Conservation (phyloP, 805 yeast species). For the Lipomyces anomalus region DNA sequence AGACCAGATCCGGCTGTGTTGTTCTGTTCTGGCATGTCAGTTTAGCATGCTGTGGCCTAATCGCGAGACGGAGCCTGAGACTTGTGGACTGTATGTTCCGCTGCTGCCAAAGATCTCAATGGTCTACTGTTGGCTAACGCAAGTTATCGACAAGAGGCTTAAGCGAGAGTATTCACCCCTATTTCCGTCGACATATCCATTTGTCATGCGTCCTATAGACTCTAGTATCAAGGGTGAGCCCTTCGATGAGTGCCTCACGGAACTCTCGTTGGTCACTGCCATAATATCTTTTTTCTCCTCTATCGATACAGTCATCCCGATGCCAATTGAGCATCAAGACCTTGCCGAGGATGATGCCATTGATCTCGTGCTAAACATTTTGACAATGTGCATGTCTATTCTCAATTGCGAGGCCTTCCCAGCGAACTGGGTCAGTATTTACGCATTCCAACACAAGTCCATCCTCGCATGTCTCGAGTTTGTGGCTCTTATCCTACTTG, state of each 20-base stretch:
- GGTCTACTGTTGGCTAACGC: slow-evolving; percentile 27
- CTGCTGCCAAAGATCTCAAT: slow-evolving; percentile 30
- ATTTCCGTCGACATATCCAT: slow-evolving; percentile 66
- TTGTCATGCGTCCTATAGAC: slow-evolving; percentile 57
- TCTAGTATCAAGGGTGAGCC: slow-evolving; percentile 64
- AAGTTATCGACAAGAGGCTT: slow-evolving; percentile 28
- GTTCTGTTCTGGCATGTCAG: slow-evolving; percentile 30
- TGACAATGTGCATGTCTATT: slow-evolving; percentile 29
- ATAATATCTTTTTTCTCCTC: slow-evolving; percentile 27
- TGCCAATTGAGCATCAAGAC: slow-evolving; percentile 18
- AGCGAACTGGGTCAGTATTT: slow-evolving; percentile 65
- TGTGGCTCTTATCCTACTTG: slow-evolving; percentile 12
- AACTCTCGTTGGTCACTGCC: slow-evolving; percentile 53
- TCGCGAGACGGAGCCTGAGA: slow-evolving; percentile 25
- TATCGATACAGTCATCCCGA: slow-evolving; percentile 19
- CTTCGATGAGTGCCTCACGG: slow-evolving; percentile 67
- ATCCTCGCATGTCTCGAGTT: slow-evolving; percentile 31
- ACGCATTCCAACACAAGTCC: slow-evolving; percentile 30
- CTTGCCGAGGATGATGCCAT: slow-evolving; percentile 28
- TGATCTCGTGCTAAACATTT: slow-evolving; percentile 28
- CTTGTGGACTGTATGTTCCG: slow-evolving; percentile 30
- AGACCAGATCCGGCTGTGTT: slow-evolving; percentile 28
- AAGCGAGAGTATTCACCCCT: slow-evolving; percentile 32
- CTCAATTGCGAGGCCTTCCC: slow-evolving; percentile 31
- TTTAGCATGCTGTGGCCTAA: slow-evolving; percentile 30